Conservation (phyloP, 1,139 yeast genomes). For the Debaryomyces coudertii region DNA sequence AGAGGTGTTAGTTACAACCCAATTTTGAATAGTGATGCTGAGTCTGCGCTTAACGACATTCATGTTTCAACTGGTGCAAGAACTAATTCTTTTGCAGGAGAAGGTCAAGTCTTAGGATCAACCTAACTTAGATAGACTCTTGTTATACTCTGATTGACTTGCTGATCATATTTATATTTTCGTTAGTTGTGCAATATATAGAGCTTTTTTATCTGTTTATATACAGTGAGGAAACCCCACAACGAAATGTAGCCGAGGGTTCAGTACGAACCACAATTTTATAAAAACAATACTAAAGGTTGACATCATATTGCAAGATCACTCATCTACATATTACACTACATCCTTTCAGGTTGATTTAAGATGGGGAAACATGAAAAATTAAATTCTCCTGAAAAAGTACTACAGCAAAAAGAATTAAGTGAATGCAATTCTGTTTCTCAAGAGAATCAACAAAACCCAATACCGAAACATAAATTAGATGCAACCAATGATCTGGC, state of each 20-base stretch:
- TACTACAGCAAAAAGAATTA: not conserved
- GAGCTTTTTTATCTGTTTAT: conserved; percentile 3
- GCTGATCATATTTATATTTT: not conserved
- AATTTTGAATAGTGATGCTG: conserved; percentile 31
- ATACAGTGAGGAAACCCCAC: conserved; percentile 9
- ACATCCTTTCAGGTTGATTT: not conserved
- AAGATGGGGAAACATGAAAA: conserved; percentile 7
- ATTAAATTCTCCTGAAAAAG: not conserved
- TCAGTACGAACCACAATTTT: not conserved
- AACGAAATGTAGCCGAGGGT: conserved; percentile 8
- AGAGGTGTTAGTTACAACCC: conserved; percentile 46
- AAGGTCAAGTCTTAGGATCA: conserved; percentile 38
- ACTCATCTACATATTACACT: not conserved
- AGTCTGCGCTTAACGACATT: conserved; percentile 4
- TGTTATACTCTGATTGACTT: not conserved
- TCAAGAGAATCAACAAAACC: conserved; percentile 2
- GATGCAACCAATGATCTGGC: not conserved
- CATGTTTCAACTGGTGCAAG: conserved; percentile 5
- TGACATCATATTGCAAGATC: not conserved
- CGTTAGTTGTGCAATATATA: conserved; percentile 1
- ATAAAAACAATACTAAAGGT: conserved; percentile 1
- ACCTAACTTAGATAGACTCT: not conserved
- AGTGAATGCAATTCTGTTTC: not conserved
- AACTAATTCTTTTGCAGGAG: conserved; percentile 28
- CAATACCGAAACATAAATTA: not conserved